These are phyloP conservation scores for Apiospora kogelbergensis DNA, from an alignment of 2,329 filamentous ascomycete genomes.

Conservation along the genomic window DNA sequence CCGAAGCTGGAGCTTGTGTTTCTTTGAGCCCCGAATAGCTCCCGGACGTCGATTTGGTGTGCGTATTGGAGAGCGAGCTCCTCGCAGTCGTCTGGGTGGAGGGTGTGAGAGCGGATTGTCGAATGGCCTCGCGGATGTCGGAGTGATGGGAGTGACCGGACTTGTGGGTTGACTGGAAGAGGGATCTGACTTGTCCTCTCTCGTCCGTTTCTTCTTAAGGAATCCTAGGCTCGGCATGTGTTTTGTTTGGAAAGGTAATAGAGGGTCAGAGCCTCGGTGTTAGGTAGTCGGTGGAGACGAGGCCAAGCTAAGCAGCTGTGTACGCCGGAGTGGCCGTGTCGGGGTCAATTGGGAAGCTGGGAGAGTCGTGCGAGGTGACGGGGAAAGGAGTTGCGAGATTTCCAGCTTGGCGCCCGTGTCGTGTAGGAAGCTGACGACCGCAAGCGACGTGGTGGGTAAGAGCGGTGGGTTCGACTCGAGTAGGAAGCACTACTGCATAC, in stretches of 20 bases:
- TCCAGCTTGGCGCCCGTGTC: neutral
- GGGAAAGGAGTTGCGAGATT: neutral
- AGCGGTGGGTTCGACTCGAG: neutral
- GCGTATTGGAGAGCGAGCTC: conserved; percentile 22
- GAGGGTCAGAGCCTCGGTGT: conserved; percentile 3
- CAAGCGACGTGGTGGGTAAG: neutral
- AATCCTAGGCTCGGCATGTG: conserved; percentile 92
- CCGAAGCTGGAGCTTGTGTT: conserved; percentile 26
- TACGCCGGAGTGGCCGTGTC: neutral
- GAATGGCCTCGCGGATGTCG: conserved; percentile 54
- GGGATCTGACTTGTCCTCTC: conserved; percentile 77
- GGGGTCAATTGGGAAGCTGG: neutral
- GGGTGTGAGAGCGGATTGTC: conserved; percentile 40
- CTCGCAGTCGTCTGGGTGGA: conserved; percentile 25
- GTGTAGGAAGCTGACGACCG: neutral
- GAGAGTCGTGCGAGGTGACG: neutral
- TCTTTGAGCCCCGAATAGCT: conserved; percentile 19
- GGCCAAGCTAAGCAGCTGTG: conserved; percentile 1
- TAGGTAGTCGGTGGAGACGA: conserved; percentile 2
- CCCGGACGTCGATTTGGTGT: conserved; percentile 7
- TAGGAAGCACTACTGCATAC: neutral
- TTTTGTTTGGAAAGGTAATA: neutral
- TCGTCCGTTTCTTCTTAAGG: conserved; percentile 98
- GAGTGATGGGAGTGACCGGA: conserved; percentile 59
- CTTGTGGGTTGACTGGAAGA: conserved; percentile 65